Base-by-base conservation (phyloP, 1,284 basidiomycete species). In the Irpex rosettiformis region DNA sequence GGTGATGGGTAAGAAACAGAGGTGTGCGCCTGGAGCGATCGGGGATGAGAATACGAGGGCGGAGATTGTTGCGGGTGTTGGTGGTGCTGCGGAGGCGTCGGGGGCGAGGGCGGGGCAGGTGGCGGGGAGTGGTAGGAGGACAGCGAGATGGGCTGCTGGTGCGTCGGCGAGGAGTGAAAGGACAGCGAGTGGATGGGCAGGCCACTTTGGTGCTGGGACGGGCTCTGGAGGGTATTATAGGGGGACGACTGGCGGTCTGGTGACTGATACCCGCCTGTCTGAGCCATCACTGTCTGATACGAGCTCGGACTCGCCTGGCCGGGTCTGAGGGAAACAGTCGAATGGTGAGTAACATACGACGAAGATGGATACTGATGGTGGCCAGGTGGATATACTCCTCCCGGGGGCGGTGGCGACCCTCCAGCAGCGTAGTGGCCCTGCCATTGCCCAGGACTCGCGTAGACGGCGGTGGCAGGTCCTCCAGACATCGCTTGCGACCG, bases 401-500 rank as follows among this genome's bases (percentile, higher is more conserved):
- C 24, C 48, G 56, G 69, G n/a, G 51, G 69, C 30, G 48, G 64
- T 62, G 70, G n/a, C n/a, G n/a, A n/a, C n/a, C n/a, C n/a, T n/a
- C n/a, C 63, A 47, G 65, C 21, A 22, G 67, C 53, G 60, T 72
- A 72, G 49, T 61, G 55, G 54, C 60, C 61, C 48, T 62, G 62
- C 72, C 72, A 73, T 45, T 69, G 70, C 28, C 62, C 56, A 28
- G 64, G 56, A 58, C 65, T 60, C 24, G 65, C 66, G 54, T 68
- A 63, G 54, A 65, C 61, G 65, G 69, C 66, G 4, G n/a, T n/a
- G n/a, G 66, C 60, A 47, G 67, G 59, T 48, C 61, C 54, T 43
- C 57, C 56, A 16, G 68, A 62, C 57, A 70, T 67, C 40, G 62
- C 66, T 37, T 69, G 69, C 53, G 65, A 64, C 62, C 69, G 70